Conservation (phyloP, 441 rosid genomes). For the Pelargonium fulgidum region DNA sequence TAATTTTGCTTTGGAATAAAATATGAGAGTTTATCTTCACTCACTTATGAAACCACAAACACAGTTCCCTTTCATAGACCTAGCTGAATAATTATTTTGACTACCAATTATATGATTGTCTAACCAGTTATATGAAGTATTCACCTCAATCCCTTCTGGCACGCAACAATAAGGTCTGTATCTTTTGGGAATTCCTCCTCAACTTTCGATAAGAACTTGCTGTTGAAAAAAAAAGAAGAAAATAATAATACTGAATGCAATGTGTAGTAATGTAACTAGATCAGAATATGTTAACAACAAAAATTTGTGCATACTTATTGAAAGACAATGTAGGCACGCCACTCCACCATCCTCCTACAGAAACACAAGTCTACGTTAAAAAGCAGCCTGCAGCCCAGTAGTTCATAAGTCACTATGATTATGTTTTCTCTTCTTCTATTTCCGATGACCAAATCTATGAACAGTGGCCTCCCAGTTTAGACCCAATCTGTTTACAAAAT, state of each 20-base stretch:
- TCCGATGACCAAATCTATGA: too few species aligned
- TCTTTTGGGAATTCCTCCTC: constrained; percentile 77
- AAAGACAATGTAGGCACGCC: constrained; percentile 65
- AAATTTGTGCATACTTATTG: constrained; percentile 43
- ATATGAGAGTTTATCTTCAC: constrained; percentile 1
- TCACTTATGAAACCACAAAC: neutral
- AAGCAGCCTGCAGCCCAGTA: neutral
- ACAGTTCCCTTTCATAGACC: neutral
- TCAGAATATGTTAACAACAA: constrained; percentile 15
- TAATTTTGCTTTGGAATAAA: too few species aligned
- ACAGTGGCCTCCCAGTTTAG: too few species aligned
- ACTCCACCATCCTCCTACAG: constrained; percentile 97
- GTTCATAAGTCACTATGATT: neutral
- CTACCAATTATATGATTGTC: too few species aligned
- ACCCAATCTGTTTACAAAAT: too few species aligned
- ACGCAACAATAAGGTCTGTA: constrained; percentile 72
- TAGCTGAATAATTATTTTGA: too few species aligned
- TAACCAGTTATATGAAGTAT: constrained; percentile 1
- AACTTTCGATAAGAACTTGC: constrained; percentile 58
- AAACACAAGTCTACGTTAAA: constrained; percentile 21
- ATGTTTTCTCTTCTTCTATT: too few species aligned
- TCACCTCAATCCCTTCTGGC: constrained; percentile 96
- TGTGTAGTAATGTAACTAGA: constrained; percentile 2
- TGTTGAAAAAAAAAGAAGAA: constrained; percentile 26
- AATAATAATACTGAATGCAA: constrained; percentile 17